A percentile compares a stretch with the other conserved stretches of the same genome.
Conservation (phyloP, 352 stramenopile genomes). For the Pythium guiyangense region DNA sequence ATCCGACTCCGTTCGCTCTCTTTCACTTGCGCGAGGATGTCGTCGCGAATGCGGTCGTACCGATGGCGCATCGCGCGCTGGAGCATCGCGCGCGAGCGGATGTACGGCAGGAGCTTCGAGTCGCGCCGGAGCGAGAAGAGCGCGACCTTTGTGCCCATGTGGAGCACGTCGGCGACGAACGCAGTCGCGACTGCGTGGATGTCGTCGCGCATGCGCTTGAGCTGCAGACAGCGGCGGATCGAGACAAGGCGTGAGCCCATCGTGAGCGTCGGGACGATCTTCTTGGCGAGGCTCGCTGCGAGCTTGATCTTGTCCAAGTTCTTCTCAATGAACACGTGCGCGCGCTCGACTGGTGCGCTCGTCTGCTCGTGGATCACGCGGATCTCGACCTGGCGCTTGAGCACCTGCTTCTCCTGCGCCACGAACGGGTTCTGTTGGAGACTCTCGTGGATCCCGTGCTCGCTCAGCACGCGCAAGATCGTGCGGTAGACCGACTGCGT, state of each 20-base stretch:
- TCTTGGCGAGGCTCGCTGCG: conserved; percentile 45
- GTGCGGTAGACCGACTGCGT: conserved; percentile 47
- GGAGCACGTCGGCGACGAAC: conserved; percentile 33
- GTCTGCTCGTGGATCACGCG: conserved; percentile 49
- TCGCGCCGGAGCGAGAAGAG: conserved; percentile 31
- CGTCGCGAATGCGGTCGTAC: conserved; percentile 34
- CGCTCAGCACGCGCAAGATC: conserved; percentile 36
- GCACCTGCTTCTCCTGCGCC: conserved; percentile 26
- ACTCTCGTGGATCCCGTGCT: conserved; percentile 62
- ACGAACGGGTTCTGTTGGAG: conserved; percentile 61
- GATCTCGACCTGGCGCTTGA: conserved; percentile 46
- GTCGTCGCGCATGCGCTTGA: conserved; percentile 37
- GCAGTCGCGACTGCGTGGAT: conserved; percentile 15
- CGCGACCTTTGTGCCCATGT: conserved; percentile 25
- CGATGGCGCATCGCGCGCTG: conserved; percentile 39
- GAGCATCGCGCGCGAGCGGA: conserved; percentile 40
- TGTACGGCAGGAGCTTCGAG: conserved; percentile 35
- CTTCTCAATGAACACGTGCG: conserved; percentile 59
- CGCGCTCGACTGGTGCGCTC: conserved; percentile 33
- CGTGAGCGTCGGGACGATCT: conserved; percentile 55
- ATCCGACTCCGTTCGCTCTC: conserved; percentile 56
- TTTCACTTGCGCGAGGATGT: conserved; percentile 38
- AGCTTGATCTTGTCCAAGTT: conserved; percentile 36
- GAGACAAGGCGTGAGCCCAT: conserved; percentile 61
- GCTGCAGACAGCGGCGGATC: conserved; percentile 51